Conservation (phyloP, 345 rosid genomes). For the Populus simonii region DNA sequence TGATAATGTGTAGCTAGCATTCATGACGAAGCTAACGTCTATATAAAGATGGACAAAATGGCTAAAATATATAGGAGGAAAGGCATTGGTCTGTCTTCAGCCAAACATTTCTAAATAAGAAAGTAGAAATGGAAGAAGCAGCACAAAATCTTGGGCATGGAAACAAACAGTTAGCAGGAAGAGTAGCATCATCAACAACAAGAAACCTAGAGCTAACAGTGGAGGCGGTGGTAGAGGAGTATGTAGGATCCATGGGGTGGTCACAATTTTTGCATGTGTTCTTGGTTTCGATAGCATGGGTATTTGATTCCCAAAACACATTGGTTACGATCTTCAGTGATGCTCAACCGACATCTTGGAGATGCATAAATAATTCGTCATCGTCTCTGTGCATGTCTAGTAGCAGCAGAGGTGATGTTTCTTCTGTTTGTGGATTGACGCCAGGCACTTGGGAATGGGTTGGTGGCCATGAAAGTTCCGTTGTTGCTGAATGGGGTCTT, state of each 20-base stretch:
- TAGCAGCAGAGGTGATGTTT: constrained; percentile 9
- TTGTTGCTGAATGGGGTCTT: constrained; percentile 66
- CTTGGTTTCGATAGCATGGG: constrained; percentile 62
- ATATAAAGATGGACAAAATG: background rate
- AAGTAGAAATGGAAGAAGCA: constrained; percentile 1
- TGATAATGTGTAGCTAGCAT: background rate
- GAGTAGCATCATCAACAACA: background rate
- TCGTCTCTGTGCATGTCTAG: constrained; percentile 1
- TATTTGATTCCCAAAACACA: constrained; percentile 67
- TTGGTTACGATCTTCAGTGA: constrained; percentile 66
- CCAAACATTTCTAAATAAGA: background rate
- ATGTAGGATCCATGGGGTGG: constrained; percentile 60
- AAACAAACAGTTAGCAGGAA: background rate
- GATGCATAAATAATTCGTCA: constrained; percentile 22
- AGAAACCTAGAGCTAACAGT: constrained; percentile 50
- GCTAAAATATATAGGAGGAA: background rate
- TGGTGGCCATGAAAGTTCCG: constrained; percentile 42
- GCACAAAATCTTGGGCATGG: constrained; percentile 7
- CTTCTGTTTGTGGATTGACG: constrained; percentile 43
- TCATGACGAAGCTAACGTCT: background rate
- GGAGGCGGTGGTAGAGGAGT: constrained; percentile 60
- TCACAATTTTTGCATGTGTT: constrained; percentile 63
- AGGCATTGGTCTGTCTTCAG: background rate
- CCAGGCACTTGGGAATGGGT: constrained; percentile 72
- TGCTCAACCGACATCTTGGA: constrained; percentile 56